phyloP scores from a whole-genome alignment of 345 rosid species.

The Camelina hispida region DNA sequence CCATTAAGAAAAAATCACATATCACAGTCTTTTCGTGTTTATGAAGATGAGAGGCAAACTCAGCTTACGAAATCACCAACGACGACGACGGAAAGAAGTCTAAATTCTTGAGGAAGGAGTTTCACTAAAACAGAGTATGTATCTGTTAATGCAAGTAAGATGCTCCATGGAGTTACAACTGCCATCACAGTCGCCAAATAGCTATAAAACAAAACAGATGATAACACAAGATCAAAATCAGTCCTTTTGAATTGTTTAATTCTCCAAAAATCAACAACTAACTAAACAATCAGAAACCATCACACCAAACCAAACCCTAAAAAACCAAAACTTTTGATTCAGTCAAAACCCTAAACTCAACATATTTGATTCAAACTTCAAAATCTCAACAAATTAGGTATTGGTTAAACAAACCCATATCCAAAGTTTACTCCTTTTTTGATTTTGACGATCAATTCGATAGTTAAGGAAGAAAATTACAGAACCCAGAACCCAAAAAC shows the following conservation, averaged over 20 bases:
- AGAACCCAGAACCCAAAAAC: conserved; percentile 1
- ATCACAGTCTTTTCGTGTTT: neutral
- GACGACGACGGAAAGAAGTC: conserved; percentile 48
- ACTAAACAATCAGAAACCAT: neutral
- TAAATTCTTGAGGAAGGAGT: conserved; percentile 51
- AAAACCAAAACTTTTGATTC: neutral
- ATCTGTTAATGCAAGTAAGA: conserved; percentile 56
- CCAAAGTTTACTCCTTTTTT: neutral
- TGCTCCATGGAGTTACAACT: conserved; percentile 69
- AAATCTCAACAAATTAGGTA: neutral
- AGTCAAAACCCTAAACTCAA: conserved; percentile 9
- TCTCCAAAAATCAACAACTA: conserved; percentile 11
- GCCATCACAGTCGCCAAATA: conserved; percentile 76
- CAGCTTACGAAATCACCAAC: conserved; percentile 65
- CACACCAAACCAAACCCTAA: neutral
- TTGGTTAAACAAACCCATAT: conserved; percentile 4
- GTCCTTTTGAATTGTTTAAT: conserved; percentile 10
- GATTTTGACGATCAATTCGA: neutral
- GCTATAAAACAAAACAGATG: conserved; percentile 42
- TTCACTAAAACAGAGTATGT: conserved; percentile 59
- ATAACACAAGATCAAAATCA: neutral
- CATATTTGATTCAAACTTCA: neutral
- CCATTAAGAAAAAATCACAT: neutral
- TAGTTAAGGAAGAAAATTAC: neutral
- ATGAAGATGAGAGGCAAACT: neutral